phyloP scores from a whole-genome alignment of 2,329 filamentous ascomycete genomes.

The Penicillium sp. region DNA sequence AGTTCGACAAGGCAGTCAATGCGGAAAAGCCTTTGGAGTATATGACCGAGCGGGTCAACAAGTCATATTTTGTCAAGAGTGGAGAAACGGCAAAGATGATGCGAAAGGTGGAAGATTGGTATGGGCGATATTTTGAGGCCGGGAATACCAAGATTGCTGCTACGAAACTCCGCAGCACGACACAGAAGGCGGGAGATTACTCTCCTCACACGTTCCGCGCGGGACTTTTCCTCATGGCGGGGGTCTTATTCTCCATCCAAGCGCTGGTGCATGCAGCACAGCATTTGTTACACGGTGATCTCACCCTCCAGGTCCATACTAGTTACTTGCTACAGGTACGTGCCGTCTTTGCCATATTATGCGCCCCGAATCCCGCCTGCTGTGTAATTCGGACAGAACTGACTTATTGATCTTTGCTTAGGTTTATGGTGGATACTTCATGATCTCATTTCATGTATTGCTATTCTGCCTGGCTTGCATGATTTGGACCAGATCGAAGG shows the following conservation, averaged over 20 bases:
- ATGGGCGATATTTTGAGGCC: conserved; percentile 89
- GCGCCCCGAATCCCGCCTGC: not conserved
- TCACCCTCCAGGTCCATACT: conserved; percentile 55
- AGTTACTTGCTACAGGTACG: conserved; percentile 69
- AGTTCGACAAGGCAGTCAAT: conserved; percentile 90
- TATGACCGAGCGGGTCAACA: conserved; percentile 88
- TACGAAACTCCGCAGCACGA: conserved; percentile 78
- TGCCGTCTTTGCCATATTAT: conserved; percentile 9
- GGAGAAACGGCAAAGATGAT: conserved; percentile 81
- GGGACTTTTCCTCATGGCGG: conserved; percentile 68
- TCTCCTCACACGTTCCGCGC: conserved; percentile 62
- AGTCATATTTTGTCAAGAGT: conserved; percentile 88
- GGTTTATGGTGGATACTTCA: conserved; percentile 90
- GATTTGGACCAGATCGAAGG: conserved; percentile 78
- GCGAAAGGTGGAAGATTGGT: conserved; percentile 81
- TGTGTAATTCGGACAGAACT: not conserved
- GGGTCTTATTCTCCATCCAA: conserved; percentile 66
- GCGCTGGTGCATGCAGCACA: conserved; percentile 63
- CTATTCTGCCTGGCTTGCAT: conserved; percentile 86
- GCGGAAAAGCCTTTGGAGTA: conserved; percentile 67
- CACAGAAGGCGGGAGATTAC: conserved; percentile 60
- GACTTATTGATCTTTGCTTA: conserved; percentile 45
- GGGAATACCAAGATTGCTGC: conserved; percentile 91
- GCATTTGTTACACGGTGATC: conserved; percentile 54
- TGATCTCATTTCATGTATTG: conserved; percentile 76